Conservation (phyloP, 2,329 filamentous ascomycete species). For the Exophiala alcalophila region DNA sequence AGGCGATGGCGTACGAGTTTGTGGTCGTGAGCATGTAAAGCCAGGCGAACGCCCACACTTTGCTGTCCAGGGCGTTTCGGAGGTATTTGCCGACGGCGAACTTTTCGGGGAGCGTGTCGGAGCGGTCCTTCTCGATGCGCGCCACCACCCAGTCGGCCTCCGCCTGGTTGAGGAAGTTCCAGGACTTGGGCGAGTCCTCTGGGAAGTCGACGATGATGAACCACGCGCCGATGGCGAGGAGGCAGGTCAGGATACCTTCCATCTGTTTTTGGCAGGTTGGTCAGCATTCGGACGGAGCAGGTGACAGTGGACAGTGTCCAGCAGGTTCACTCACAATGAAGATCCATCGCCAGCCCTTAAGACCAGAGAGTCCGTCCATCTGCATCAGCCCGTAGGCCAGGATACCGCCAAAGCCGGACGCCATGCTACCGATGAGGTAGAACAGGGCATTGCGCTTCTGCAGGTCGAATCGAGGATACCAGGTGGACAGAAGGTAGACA, state of each 20-base stretch:
- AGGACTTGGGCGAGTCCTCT: constrained; percentile 33
- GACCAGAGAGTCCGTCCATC: constrained; percentile 29
- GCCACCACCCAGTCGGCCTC: constrained; percentile 34
- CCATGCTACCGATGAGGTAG: constrained; percentile 50
- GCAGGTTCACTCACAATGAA: constrained; percentile 27
- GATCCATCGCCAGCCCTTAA: constrained; percentile 18
- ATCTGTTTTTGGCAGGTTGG: too few relatives aligned
- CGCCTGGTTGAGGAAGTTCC: constrained; percentile 35
- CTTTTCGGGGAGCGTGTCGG: constrained; percentile 49
- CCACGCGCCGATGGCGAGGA: constrained; percentile 43
- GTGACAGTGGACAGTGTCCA: too few relatives aligned
- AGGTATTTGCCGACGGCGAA: constrained; percentile 51
- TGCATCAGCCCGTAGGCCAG: constrained; percentile 40
- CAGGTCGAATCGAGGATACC: constrained; percentile 55
- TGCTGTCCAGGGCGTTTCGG: constrained; percentile 46
- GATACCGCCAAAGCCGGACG: constrained; percentile 39
- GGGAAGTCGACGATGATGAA: constrained; percentile 41
- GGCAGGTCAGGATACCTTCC: constrained; percentile 36
- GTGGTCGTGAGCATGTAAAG: constrained; percentile 59
- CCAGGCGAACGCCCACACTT: constrained; percentile 55
- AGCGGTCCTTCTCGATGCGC: constrained; percentile 53
- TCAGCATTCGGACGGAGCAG: too few relatives aligned
- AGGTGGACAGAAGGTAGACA: constrained; percentile 70
- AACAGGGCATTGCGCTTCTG: constrained; percentile 45
- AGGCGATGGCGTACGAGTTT: constrained; percentile 71